These are phyloP conservation scores for Parietaria judaica DNA, from an alignment of 306 rosid genomes.

Conservation along the genomic window DNA sequence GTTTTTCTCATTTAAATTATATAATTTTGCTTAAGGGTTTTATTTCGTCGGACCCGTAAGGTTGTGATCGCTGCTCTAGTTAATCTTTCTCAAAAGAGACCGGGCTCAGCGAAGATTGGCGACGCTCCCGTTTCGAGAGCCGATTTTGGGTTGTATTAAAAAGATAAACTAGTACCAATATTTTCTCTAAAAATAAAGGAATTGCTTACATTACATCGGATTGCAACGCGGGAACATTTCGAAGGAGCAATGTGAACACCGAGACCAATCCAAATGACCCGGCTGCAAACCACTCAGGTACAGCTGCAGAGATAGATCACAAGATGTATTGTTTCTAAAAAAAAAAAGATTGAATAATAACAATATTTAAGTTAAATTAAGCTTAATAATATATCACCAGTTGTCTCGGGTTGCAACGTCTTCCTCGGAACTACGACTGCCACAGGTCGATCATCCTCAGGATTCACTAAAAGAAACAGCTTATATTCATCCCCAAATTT, in stretches of 20 bases:
- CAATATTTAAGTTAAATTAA: background rate
- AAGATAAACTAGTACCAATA: no score
- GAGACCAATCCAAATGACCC: constrained; percentile 90
- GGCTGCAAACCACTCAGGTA: constrained; percentile 96
- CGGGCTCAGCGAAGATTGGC: no score
- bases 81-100: background rate
- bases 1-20: no score
- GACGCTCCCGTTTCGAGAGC: no score
- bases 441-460: constrained; percentile 97
- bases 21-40: no score
- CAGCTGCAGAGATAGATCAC: constrained; percentile 46
- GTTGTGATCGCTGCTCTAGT: background rate
- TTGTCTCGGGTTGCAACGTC: constrained; percentile 88
- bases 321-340: constrained; percentile 1
- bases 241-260: constrained; percentile 74
- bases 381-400: constrained; percentile 42
- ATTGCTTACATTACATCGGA: constrained; percentile 65
- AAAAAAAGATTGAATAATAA: background rate
- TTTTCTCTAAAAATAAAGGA: background rate
- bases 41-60: background rate
- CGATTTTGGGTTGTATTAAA: no score
- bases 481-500: constrained; percentile 74
- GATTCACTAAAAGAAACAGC: constrained; percentile 83
- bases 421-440: constrained; percentile 84
- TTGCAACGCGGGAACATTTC: constrained; percentile 88